Evolutionary conservation across 257 asterid genomes (phyloP).

Genomic region (Verbascum thapsus): DNA sequence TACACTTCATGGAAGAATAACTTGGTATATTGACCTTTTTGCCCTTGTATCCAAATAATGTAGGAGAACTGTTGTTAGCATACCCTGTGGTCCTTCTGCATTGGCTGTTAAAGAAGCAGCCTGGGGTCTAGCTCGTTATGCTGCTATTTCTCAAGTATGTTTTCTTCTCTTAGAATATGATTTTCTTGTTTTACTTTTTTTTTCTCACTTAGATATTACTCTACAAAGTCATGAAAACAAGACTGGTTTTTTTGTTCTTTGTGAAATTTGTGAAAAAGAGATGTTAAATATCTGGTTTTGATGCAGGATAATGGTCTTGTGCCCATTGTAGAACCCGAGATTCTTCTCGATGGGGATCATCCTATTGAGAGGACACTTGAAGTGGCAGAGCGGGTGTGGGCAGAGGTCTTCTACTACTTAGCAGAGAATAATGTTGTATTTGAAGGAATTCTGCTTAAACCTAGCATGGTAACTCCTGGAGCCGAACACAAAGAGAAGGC

Average conservation of each 20-base stretch:
- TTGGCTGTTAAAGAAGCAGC: conserved; percentile 95
- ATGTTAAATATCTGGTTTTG: background rate
- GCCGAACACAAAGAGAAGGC: conserved; percentile 85
- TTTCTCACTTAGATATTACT: background rate
- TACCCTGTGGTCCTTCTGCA: conserved; percentile 85
- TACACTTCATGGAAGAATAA: no score
- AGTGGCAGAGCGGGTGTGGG: conserved; percentile 80
- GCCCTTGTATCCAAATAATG: conserved; percentile 8
- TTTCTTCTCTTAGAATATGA: background rate
- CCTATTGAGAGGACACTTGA: conserved; percentile 78
- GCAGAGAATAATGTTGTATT: conserved; percentile 68
- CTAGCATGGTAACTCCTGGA: conserved; percentile 93
- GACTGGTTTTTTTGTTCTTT: background rate
- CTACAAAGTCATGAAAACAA: background rate
- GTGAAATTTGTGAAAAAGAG: background rate
- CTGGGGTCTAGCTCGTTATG: conserved; percentile 93
- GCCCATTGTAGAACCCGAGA: conserved; percentile 89
- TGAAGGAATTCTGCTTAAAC: conserved; percentile 78
- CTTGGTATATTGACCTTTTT: conserved; percentile 6
- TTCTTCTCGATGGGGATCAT: conserved; percentile 85
- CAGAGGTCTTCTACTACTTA: conserved; percentile 84
- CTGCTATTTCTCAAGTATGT: conserved; percentile 79
- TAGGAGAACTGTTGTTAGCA: conserved; percentile 89
- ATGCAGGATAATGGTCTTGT: conserved; percentile 82
- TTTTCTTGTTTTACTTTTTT: background rate